Conservation (phyloP, 202 grass and related monocot genomes). For the Tripidium arundinaceum region DNA sequence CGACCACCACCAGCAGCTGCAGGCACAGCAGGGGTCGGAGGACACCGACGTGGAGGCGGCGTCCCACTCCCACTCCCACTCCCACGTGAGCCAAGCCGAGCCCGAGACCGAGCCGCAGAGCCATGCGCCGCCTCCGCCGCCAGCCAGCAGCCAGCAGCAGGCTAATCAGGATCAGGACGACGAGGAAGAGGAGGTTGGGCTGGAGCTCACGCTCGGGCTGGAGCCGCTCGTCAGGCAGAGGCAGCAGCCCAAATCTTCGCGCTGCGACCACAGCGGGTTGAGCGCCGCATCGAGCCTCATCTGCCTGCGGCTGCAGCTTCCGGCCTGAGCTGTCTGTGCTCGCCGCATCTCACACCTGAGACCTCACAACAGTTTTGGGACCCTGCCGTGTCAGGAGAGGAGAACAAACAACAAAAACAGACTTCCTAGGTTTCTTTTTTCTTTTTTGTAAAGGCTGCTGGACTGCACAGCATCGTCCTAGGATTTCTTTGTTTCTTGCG, state of each 20-base stretch:
- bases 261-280: constrained; percentile 20
- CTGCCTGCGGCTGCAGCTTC: constrained; percentile 29
- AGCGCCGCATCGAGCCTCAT: constrained; percentile 11
- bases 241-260: not conserved
- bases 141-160: not conserved
- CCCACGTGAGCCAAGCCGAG: constrained; percentile 70
- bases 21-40: constrained; percentile 23
- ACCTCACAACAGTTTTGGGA: constrained; percentile 4
- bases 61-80: constrained; percentile 46
- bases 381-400: not conserved
- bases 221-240: not conserved
- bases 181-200: constrained; percentile 29
- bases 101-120: constrained; percentile 26
- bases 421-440: not conserved
- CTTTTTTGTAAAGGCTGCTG: not conserved
- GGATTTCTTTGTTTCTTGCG: not conserved
- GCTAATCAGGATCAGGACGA: not conserved
- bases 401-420: not conserved
- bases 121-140: not conserved
- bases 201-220: constrained; percentile 64
- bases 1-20: constrained; percentile 3
- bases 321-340: constrained; percentile 7
- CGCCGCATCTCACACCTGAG: not conserved
- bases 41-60: constrained; percentile 47
- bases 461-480: not conserved